A percentile compares a stretch with the other conserved stretches of the same genome.
These are phyloP conservation scores for Xylaria flabelliformis DNA, from an alignment of 495 filamentous ascomycete species.

Conservation along the genomic window DNA sequence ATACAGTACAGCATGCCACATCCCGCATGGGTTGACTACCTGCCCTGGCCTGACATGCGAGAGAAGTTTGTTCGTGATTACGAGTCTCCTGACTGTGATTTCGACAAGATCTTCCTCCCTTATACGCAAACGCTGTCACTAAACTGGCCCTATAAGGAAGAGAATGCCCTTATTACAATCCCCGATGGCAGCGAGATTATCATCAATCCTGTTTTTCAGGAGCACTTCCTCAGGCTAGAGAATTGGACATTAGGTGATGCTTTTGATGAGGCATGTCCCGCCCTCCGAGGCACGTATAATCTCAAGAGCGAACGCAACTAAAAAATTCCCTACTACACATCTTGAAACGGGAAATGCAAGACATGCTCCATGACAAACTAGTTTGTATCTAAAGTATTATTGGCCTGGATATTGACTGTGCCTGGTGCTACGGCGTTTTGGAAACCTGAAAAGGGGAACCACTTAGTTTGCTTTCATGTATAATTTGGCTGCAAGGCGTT, in stretches of 20 bases:
- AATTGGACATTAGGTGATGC: conserved; percentile 80
- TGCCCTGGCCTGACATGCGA: conserved; percentile 78
- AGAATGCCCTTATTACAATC: conserved; percentile 62
- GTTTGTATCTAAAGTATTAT: neutral
- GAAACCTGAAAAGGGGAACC: neutral
- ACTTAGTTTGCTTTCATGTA: neutral
- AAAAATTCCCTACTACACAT: neutral
- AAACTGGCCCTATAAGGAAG: conserved; percentile 79
- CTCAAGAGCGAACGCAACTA: conserved; percentile 29
- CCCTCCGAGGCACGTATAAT: conserved; percentile 60
- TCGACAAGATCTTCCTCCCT: conserved; percentile 81
- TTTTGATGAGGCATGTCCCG: conserved; percentile 69
- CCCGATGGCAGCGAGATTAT: conserved; percentile 64
- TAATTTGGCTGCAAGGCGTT: neutral
- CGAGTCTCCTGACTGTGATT: conserved; percentile 54
- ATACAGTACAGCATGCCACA: conserved; percentile 68
- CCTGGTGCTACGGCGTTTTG: neutral
- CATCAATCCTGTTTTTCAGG: conserved; percentile 82
- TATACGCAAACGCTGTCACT: conserved; percentile 74
- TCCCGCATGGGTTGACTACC: conserved; percentile 78
- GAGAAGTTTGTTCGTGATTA: conserved; percentile 61
- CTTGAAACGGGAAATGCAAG: neutral
- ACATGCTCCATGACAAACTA: neutral
- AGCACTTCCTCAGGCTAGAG: conserved; percentile 67
- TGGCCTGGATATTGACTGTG: neutral